phyloP scores from a whole-genome alignment of 2,329 filamentous ascomycete species.

The Colletotrichum sp. region DNA sequence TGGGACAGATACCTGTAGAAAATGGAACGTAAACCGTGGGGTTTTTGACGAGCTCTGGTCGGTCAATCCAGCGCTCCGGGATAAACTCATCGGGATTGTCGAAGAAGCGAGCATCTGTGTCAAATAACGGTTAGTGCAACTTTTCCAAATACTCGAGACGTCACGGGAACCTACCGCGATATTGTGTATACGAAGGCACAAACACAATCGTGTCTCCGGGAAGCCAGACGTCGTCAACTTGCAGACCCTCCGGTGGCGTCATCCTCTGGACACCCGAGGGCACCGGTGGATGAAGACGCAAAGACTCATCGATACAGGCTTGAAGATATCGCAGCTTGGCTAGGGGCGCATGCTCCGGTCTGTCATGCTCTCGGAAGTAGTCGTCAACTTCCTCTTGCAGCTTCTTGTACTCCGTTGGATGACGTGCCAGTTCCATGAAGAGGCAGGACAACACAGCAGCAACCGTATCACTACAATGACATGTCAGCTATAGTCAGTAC shows the following conservation, averaged over 20 bases:
- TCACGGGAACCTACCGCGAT: not conserved
- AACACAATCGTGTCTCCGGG: slow-evolving; percentile 38
- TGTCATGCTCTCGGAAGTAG: slow-evolving; percentile 11
- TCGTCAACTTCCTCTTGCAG: slow-evolving; percentile 14
- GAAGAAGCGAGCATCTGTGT: slow-evolving; percentile 21
- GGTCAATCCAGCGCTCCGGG: slow-evolving; percentile 39
- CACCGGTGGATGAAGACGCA: slow-evolving; percentile 41
- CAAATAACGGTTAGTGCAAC: not conserved
- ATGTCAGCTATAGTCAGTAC: not conserved
- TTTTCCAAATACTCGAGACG: rapidly evolving
- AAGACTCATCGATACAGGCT: slow-evolving; percentile 41
- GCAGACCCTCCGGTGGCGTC: slow-evolving; percentile 39
- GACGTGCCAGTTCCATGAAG: slow-evolving; percentile 13
- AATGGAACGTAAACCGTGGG: slow-evolving; percentile 33
- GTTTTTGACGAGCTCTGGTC: slow-evolving; percentile 33
- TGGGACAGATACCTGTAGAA: slow-evolving; percentile 24
- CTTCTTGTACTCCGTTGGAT: not conserved
- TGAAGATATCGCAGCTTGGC: slow-evolving; percentile 29
- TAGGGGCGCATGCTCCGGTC: slow-evolving; percentile 17
- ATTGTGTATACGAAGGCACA: slow-evolving; percentile 29
- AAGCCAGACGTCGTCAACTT: slow-evolving; percentile 32
- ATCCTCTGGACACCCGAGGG: slow-evolving; percentile 33
- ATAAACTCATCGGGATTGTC: slow-evolving; percentile 32
- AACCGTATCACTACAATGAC: slow-evolving; percentile 9
- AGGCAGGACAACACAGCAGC: slow-evolving; percentile 13